Base-by-base conservation (phyloP, 2,329 filamentous ascomycete genomes). In the Drechslerella dactyloides region DNA sequence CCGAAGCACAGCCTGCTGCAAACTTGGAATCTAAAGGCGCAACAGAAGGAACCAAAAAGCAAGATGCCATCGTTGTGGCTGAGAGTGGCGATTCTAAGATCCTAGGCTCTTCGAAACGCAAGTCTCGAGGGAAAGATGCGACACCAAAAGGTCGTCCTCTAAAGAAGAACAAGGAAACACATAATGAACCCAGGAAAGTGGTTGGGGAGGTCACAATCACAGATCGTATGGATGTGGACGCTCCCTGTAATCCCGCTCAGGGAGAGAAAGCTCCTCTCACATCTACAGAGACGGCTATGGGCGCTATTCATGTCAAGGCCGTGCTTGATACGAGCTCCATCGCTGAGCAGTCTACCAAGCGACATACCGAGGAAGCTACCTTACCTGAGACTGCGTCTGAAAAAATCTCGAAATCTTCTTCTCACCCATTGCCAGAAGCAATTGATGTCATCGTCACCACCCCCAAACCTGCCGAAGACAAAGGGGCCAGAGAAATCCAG, bases 81-180 rank as follows among this genome's bases (percentile, higher is more conserved):
- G 50, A 44, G 13, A 23, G 11, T 27, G 53, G 63, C 42, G 46
- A 1, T 3, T 27, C 30, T 8, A n/a, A 2, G 13, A 10, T 27
- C 33, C 37, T 58, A n/a, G 48, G 19, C 4, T 3, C 30, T 35
- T 37, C 59, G 7, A 70, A 70, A 21, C 66, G 66, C 24, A 70
- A 60, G 35, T 48, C 66, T 23, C 56, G 24, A 10, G 56, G 48
- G 35, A 59, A 63, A 40, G 54, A 59, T 8, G 50, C 53, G 6
- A 42, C 59, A 24, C 2, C 24, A n/a, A 70, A 59, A 46, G 7
- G 15, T 0, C 50, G 53, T 15, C 37, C 66, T 19, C 35, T 54
- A 2, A 70, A 70, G 27, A 70, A 46, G 17, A 27, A 23, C 17
- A 64, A 19, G n/a, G 48, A 17, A 11, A 30, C 17, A 8, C 10